Evolutionary conservation across 2,329 filamentous ascomycete genomes (phyloP).

Genomic region (Colletotrichum lupini): DNA sequence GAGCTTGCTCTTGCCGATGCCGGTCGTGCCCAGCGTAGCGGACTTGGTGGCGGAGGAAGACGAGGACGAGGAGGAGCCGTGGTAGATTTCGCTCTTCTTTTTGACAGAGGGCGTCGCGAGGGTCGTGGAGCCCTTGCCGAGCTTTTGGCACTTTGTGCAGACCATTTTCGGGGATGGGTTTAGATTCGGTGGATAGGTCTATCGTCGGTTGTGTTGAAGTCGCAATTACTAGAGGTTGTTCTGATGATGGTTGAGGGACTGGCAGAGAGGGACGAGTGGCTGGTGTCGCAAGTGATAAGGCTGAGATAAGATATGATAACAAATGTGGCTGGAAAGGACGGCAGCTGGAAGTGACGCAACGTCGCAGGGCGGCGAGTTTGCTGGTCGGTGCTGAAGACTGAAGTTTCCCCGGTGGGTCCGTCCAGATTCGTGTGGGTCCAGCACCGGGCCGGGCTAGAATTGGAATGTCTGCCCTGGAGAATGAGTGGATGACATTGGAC

Average conservation of each 20-base stretch:
- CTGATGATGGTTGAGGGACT: background rate
- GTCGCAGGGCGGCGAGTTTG: background rate
- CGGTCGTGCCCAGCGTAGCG: conserved; percentile 66
- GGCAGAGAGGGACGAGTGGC: background rate
- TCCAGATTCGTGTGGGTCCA: conserved; percentile 12
- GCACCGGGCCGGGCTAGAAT: background rate
- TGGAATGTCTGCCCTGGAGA: background rate
- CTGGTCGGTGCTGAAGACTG: background rate
- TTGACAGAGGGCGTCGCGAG: conserved; percentile 74
- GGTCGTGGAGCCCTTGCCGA: conserved; percentile 64
- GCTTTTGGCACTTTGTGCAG: conserved; percentile 72
- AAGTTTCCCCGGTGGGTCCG: conserved; percentile 10
- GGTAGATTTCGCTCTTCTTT: conserved; percentile 75
- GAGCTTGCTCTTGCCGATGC: conserved; percentile 74
- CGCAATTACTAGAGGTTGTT: background rate
- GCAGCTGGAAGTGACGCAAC: conserved; percentile 23
- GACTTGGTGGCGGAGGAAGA: conserved; percentile 48
- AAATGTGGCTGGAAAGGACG: background rate
- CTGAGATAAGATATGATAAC: background rate
- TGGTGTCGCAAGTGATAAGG: background rate
- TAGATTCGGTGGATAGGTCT: background rate
- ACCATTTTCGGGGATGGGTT: conserved; percentile 60
- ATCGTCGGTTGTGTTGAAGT: background rate
- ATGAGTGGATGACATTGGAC: background rate
- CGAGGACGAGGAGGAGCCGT: conserved; percentile 64